Base-by-base conservation (phyloP, 1,284 basidiomycete species). In the Macrocystidia cucumis region DNA sequence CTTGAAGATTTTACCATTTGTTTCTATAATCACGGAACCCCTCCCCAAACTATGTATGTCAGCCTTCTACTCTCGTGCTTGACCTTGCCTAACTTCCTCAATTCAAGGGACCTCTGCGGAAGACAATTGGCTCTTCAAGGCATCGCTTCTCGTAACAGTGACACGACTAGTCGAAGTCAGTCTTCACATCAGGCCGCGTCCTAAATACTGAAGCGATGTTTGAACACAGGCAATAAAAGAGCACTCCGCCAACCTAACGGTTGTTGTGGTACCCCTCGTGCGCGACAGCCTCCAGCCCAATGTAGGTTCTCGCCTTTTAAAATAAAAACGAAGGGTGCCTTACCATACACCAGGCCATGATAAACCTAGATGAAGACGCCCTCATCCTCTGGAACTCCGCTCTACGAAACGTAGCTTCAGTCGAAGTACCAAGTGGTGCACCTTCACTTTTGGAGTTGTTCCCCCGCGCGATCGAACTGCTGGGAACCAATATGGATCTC, bases 111-210 rank as follows among this genome's bases (percentile, higher is more conserved):
- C 62, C 14, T 59, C 65, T 34, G 74, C 78, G 4, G 80, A 74
- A 16, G 76, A 79, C 8, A 83, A 91, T 43, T 86, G 76, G 71
- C 55, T 89, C 13, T 85, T 91, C 63, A 92, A 91, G 53, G 69
- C 67, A 1, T 78, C 78, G 2, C 59, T 93, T 3, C 65, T 93
- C 3, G 72, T 69, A 4, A 78, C 85, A 4, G 72, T 90, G 28
- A 80, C 77, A 13, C 83, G 78, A 45, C 60, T 93, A 9, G 67
- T 91, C 3, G 65, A 72, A 44, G 88, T 88, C 48, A 36, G 67
- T 51, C 27, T 12, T 16, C 16, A 29, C 4, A 31, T 17, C n/a
- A 17, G 19, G n/a, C 16, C 17, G 6, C 20, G 30, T 32, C 18
- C 9, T 25, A 24, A 3, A 20, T n/a, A 12, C 9, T 9, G n/a